Evolutionary conservation across 78 protist species (phyloP).

Genomic region (Pigoraptor vietnamica): DNA sequence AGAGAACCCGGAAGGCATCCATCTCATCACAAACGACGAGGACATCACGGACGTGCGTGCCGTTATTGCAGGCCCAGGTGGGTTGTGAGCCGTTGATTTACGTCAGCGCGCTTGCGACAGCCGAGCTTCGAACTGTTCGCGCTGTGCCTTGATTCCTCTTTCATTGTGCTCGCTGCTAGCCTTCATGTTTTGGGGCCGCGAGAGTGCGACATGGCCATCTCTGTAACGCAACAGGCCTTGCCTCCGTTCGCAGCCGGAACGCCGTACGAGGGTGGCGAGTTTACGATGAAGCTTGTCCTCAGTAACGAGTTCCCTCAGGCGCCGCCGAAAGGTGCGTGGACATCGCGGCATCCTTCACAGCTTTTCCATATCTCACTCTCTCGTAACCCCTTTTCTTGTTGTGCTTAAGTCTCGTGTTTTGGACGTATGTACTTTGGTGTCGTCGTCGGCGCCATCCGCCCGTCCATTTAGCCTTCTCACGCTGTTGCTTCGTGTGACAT

Average conservation of each 20-base stretch:
- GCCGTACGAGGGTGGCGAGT: constrained; percentile 95
- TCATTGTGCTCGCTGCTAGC: too few species aligned
- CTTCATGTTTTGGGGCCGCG: too few species aligned
- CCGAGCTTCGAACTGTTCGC: too few species aligned
- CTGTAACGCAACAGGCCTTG: too few species aligned
- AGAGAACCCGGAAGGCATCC: constrained; percentile 61
- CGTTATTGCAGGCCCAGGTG: constrained; percentile 82
- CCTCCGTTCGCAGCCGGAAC: constrained; percentile 76
- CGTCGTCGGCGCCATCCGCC: too few species aligned
- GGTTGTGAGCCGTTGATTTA: neutral
- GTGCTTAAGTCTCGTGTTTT: neutral
- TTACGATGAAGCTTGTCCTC: constrained; percentile 67
- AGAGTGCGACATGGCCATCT: too few species aligned
- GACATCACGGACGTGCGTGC: constrained; percentile 78
- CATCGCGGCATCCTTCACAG: neutral
- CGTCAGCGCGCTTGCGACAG: neutral
- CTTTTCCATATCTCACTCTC: neutral
- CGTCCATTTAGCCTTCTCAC: too few species aligned
- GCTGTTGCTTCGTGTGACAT: too few species aligned
- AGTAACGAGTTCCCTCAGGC: constrained; percentile 77
- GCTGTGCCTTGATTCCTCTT: too few species aligned
- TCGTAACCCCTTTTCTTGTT: neutral
- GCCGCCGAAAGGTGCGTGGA: constrained; percentile 89
- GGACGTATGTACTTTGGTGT: neutral
- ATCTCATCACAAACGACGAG: constrained; percentile 57